Evolutionary conservation across 495 filamentous ascomycete species (phyloP).

Genomic region (Hypoxylon trugodes): DNA sequence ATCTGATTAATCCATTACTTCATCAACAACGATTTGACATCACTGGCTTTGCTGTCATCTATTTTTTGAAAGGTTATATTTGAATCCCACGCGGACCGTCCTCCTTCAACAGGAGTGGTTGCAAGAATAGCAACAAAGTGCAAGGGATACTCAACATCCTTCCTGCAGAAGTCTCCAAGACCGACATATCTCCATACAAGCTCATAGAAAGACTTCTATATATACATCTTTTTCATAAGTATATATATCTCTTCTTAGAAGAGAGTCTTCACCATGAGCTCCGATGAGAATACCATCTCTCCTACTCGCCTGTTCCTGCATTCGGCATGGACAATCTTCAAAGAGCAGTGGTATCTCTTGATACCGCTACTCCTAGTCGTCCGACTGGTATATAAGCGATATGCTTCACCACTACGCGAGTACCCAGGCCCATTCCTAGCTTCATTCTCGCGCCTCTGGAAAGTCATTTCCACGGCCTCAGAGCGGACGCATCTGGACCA

Average conservation of each 20-base stretch:
- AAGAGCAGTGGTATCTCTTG: conserved; percentile 48
- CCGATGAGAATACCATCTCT: conserved; percentile 41
- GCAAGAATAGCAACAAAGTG: conserved; percentile 17
- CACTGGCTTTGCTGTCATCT: conserved; percentile 17
- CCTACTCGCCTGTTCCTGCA: conserved; percentile 42
- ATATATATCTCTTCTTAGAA: conserved; percentile 4
- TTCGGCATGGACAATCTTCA: conserved; percentile 40
- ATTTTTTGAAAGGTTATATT: conserved; percentile 27
- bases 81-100: conserved; percentile 14
- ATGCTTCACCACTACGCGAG: conserved; percentile 54
- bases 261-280: conserved; percentile 35
- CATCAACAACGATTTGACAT: conserved; percentile 22
- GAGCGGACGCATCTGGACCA: conserved; percentile 56
- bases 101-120: conserved; percentile 45
- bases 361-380: conserved; percentile 43
- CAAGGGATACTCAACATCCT: conserved; percentile 25
- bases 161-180: conserved; percentile 11
- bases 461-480: conserved; percentile 46
- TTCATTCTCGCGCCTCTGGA: conserved; percentile 58
- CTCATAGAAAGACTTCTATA: neutral
- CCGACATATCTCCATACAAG: neutral
- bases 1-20: conserved; percentile 31
- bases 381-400: conserved; percentile 51
- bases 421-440: conserved; percentile 62
- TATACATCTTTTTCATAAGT: too few relatives aligned